phyloP scores from a whole-genome alignment of 192 early-diverging fungal genomes.

The Lobosporangium transversale region DNA sequence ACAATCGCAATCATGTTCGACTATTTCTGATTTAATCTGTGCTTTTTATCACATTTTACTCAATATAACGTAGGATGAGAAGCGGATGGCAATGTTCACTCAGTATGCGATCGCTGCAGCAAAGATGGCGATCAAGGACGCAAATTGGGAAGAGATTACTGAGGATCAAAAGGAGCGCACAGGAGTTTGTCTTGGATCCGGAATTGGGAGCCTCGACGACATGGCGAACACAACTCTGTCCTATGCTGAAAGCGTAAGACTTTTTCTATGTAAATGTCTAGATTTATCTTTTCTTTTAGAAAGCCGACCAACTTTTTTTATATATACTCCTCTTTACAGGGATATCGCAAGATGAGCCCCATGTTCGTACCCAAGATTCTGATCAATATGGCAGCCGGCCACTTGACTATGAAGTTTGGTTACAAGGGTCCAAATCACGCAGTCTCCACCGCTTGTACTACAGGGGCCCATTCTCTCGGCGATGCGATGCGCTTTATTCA shows the following conservation, averaged over 20 bases:
- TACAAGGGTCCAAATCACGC: conserved; percentile 91
- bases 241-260: conserved; percentile 63
- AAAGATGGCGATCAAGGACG: conserved; percentile 85
- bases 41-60: background rate
- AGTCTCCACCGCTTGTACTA: conserved; percentile 94
- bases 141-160: conserved; percentile 69
- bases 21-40: too few relatives aligned
- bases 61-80: conserved; percentile 85
- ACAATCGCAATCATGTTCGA: too few relatives aligned
- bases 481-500: conserved; percentile 95
- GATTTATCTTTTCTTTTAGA: background rate
- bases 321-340: too few relatives aligned
- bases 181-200: conserved; percentile 95
- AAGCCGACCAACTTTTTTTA: background rate
- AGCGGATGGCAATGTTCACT: conserved; percentile 84
- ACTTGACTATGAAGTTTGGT: conserved; percentile 89
- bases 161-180: conserved; percentile 72
- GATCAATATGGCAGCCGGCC: conserved; percentile 96
- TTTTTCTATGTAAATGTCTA: background rate
- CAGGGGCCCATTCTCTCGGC: conserved; percentile 94
- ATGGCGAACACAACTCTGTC: conserved; percentile 65
- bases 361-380: conserved; percentile 92
- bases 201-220: conserved; percentile 93
- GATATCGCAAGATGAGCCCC: conserved; percentile 81
- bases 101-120: conserved; percentile 88